These are phyloP conservation scores for Lenwebbia sp. DNA, from an alignment of 345 rosid species.

Conservation along the genomic window DNA sequence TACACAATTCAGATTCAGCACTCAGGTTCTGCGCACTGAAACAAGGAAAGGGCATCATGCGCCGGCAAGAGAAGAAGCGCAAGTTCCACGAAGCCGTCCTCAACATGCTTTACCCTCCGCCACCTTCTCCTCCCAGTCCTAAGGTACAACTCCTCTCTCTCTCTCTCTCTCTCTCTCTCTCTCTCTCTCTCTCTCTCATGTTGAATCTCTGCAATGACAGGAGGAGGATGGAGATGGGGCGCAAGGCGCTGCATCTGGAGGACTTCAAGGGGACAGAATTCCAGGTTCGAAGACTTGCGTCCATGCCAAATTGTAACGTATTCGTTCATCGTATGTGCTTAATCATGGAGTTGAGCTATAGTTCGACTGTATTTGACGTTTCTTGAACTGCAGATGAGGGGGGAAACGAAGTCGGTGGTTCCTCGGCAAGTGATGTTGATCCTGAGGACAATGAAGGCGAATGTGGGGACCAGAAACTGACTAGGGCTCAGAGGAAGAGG, in stretches of 20 bases:
- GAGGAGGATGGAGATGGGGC: conserved; percentile 6
- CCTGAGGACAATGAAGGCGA: conserved; percentile 2
- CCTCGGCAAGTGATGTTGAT: conserved; percentile 9
- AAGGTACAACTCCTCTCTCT: conserved; percentile 5
- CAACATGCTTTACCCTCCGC: conserved; percentile 46
- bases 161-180: not conserved
- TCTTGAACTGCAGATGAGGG: conserved; percentile 28
- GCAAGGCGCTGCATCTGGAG: not conserved
- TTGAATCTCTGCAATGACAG: not conserved
- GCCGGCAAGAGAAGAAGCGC: conserved; percentile 53
- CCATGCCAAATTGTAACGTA: not conserved
- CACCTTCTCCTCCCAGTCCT: conserved; percentile 7
- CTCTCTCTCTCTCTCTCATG: not conserved
- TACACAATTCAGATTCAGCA: not conserved
- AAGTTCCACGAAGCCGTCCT: conserved; percentile 59
- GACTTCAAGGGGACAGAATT: conserved; percentile 20
- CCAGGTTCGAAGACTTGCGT: conserved; percentile 15
- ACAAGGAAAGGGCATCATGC: not conserved
- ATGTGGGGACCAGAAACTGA: conserved; percentile 21
- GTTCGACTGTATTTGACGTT: not conserved
- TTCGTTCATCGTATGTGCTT: not conserved
- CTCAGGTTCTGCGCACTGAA: not conserved
- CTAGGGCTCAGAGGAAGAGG: conserved; percentile 74
- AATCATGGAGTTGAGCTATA: not conserved
- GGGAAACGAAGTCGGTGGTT: not conserved